Evolutionary conservation across 352 stramenopile genomes (phyloP), one percentile per base, ranked within the genome.

Genomic region (Thraustochytrium striatum): DNA sequence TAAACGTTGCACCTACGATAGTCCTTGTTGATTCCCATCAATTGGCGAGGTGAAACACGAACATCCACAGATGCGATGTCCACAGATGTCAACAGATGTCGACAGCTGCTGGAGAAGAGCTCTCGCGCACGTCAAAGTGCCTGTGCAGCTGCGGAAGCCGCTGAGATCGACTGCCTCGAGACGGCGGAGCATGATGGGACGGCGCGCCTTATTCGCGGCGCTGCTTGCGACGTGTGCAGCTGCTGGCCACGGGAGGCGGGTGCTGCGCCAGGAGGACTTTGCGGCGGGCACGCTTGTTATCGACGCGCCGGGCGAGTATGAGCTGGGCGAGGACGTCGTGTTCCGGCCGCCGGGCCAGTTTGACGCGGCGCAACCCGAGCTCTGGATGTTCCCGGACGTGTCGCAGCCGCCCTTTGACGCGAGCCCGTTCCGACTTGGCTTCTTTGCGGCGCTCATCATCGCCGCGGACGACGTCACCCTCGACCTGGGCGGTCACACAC

Each of bases 191-290:
- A n/a, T n/a, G n/a, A n/a, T n/a, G n/a, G n/a, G n/a, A n/a, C n/a
- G n/a, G n/a, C n/a, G n/a, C n/a, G n/a, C n/a, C n/a, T n/a, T n/a
- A n/a, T n/a, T n/a, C n/a, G n/a, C n/a, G n/a, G n/a, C n/a, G n/a
- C n/a, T n/a, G n/a, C n/a, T n/a, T n/a, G n/a, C n/a, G n/a, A n/a
- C n/a, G n/a, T n/a, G n/a, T n/a, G n/a, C n/a, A n/a, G n/a, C n/a
- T n/a, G n/a, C n/a, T n/a, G 39, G 39, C 39, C 39, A 13, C 39
- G 39, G 5, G 39, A 47, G 53, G 5, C 5, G 5, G 53, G 53
- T 16, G 8, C 68, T 78, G 0, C 0, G 44, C 41, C 68, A 78
- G 68, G 35, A 72, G 43, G 68, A 78, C 52, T 78, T 78, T 73
- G 68, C 72, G 9, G 39, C 47, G 7, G 68, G 68, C 0, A 73